These are phyloP conservation scores for Coniosporium apollinis DNA, from an alignment of 495 filamentous ascomycete genomes.

Conservation along the genomic window DNA sequence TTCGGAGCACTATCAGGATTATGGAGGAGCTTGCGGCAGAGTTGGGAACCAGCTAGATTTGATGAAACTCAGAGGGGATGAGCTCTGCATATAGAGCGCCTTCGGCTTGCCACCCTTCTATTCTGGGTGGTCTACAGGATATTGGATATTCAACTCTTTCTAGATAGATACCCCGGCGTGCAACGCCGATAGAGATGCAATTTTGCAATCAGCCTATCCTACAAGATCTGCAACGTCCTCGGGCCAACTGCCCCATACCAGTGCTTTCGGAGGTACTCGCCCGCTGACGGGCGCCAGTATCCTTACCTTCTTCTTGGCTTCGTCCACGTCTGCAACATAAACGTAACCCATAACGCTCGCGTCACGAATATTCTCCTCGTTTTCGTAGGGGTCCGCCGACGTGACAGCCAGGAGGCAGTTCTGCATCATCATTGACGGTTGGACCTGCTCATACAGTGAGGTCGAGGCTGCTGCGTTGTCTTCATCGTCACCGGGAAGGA, in stretches of 20 bases:
- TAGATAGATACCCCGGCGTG: no score
- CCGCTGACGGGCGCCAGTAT: constrained; percentile 69
- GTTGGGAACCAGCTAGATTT: no score
- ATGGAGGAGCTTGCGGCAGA: no score
- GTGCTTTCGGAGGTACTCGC: constrained; percentile 54
- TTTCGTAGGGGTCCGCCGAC: constrained; percentile 47
- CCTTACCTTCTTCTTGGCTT: constrained; percentile 62
- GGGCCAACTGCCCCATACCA: constrained; percentile 37
- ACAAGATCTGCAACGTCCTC: constrained; percentile 24
- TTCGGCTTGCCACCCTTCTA: no score
- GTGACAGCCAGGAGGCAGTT: constrained; percentile 68
- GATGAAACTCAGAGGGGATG: no score
- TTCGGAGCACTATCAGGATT: constrained; percentile 55
- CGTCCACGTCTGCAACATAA: constrained; percentile 80
- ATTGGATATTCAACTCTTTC: no score
- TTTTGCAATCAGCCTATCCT: no score
- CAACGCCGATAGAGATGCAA: no score
- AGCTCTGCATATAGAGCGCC: no score
- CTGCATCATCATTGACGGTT: constrained; percentile 41
- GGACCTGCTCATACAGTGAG: constrained; percentile 36
- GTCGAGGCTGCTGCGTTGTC: constrained; percentile 1
- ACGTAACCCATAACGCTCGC: constrained; percentile 83
- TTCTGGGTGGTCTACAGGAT: no score
- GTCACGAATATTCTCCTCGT: constrained; percentile 55
- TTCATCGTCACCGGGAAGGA: constrained; percentile 2